Conservation (phyloP, 2,329 filamentous ascomycete genomes). For the Ascochyta lentis region DNA sequence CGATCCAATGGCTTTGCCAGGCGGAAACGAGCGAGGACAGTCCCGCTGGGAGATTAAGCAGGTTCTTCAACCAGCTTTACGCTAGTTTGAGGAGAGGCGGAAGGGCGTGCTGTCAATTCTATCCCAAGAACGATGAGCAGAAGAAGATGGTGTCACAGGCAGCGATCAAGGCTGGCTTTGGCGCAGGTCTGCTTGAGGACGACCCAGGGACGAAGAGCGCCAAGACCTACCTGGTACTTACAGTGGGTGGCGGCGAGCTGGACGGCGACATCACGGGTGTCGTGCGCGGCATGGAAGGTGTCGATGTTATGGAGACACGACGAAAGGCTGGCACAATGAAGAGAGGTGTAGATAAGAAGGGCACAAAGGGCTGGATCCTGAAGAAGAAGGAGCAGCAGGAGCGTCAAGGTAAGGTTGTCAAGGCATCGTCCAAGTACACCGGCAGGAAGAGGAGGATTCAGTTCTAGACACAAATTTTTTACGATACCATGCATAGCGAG, state of each 20-base stretch:
- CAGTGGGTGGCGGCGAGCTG: conserved; percentile 75
- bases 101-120: conserved; percentile 94
- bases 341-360: conserved; percentile 72
- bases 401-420: conserved; percentile 92
- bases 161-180: conserved; percentile 92
- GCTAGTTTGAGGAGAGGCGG: conserved; percentile 82
- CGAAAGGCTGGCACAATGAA: conserved; percentile 60
- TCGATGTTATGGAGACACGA: conserved; percentile 71
- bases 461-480: conserved; percentile 62
- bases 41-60: conserved; percentile 75
- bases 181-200: conserved; percentile 92
- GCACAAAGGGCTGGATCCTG: conserved; percentile 82
- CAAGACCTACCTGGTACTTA: conserved; percentile 95
- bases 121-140: conserved; percentile 93
- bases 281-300: conserved; percentile 85
- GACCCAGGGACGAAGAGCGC: conserved; percentile 95
- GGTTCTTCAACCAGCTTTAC: conserved; percentile 95
- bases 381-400: conserved; percentile 94
- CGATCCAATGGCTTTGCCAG: conserved; percentile 99
- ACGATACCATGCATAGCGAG: conserved; percentile 45
- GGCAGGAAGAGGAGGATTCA: conserved; percentile 82
- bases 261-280: conserved; percentile 84
- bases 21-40: conserved; percentile 87
- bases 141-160: conserved; percentile 90
- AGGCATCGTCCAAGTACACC: conserved; percentile 90